A percentile compares a stretch with the other conserved stretches of the same genome.
phyloP scores from a whole-genome alignment of 129 eudicot species.

The Deinandra increscens region DNA sequence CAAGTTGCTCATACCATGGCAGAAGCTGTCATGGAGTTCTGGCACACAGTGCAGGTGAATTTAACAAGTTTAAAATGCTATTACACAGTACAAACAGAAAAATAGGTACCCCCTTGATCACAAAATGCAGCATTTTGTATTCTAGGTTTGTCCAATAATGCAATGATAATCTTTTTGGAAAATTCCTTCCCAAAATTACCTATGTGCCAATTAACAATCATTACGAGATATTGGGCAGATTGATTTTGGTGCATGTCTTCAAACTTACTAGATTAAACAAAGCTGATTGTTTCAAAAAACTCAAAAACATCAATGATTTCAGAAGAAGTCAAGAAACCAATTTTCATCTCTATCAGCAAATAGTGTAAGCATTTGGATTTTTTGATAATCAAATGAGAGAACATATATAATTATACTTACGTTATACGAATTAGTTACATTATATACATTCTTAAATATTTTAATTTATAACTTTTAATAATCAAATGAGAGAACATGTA shows the following conservation, averaged over 20 bases:
- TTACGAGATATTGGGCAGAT: not conserved
- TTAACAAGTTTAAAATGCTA: constrained; percentile 8
- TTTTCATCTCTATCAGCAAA: not conserved
- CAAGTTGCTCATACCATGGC: constrained; percentile 66
- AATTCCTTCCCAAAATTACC: not conserved
- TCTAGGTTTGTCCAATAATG: not conserved
- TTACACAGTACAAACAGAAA: not conserved
- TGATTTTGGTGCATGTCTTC: not conserved
- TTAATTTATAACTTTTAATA: too few species aligned
- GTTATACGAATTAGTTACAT: too few species aligned
- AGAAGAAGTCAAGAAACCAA: not conserved
- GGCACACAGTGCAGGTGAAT: constrained; percentile 66
- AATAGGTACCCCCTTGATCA: not conserved
- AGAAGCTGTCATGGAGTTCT: constrained; percentile 77
- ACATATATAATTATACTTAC: not conserved
- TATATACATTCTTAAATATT: too few species aligned
- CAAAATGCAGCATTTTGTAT: not conserved
- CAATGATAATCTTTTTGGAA: not conserved
- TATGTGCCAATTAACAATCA: constrained; percentile 1
- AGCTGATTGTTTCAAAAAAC: not conserved
- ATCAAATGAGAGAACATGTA: not conserved
- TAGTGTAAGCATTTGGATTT: not conserved
- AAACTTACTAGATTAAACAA: not conserved
- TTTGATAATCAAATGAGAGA: not conserved
- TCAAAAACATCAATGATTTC: not conserved